Base-by-base conservation (phyloP, 192 early-diverging fungal genomes). In the Umbelopsis sp. region DNA sequence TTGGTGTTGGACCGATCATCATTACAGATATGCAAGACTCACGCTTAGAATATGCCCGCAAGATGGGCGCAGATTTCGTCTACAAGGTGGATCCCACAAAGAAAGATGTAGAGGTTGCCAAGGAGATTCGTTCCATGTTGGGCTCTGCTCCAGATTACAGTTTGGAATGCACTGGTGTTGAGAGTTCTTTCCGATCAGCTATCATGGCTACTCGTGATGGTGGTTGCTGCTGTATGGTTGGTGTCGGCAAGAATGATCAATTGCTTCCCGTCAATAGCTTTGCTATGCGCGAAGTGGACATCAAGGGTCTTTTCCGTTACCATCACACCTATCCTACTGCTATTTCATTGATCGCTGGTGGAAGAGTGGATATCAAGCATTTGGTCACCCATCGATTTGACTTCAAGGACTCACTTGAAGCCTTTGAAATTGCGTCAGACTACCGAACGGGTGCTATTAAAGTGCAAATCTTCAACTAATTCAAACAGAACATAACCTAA, bases 121-220 rank as follows among this genome's bases (percentile, higher is more conserved):
- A 68, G 53, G 72, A 74, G 23, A 58, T 74, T 35, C 66, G 72
- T 35, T 25, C 30, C 2, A 41, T 74, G 5, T 37, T 74, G 37
- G 69, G 72, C 13, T 21, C 49, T 53, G 67, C 53, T 46, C 61
- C 76, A 30, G 76, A 78, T 46, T 70, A 66, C 46, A 33, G 53
- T 10, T 78, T 78, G 27, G 76, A 78, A 64, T 78, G 76, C 45
- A 69, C 68, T 21, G 76, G 76, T 58, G 73, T 70, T 33, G 76
- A 78, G 15, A 70, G 72, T 13, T 78, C 72, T 21, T 74, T 71
- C 49, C 68, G 69, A 44, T 55, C 72, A n/a, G 76, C 73, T 21
- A 74, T 78, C 27, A 73, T 65, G 67, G 71, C 73, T 3, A 78
- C 76, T 15, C 68, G 66, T n/a, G 53, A 74, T 51, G 66, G 68